These are phyloP conservation scores for Leccinellum luteum DNA, from an alignment of 768 basidiomycete genomes.

Conservation along the genomic window DNA sequence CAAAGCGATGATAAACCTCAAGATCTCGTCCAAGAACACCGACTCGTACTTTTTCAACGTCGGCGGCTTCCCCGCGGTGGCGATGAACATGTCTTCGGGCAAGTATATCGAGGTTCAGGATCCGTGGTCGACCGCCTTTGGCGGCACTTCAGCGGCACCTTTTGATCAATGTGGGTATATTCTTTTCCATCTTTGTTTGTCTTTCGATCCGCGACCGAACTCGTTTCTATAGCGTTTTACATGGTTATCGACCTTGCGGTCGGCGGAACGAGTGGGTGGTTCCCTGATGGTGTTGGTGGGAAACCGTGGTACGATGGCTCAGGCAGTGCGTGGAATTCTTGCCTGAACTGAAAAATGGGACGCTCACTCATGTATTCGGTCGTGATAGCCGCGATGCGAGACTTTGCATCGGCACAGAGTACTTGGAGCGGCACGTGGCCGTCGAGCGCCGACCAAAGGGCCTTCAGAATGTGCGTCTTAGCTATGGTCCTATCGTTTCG, in stretches of 20 bases:
- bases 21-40: slow-evolving; percentile 39
- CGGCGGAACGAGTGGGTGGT: slow-evolving; percentile 70
- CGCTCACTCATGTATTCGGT: slow-evolving; percentile 3
- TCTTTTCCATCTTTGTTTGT: neutral
- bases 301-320: slow-evolving; percentile 61
- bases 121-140: slow-evolving; percentile 46
- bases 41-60: slow-evolving; percentile 51
- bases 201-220: neutral
- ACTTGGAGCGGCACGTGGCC: slow-evolving; percentile 82
- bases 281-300: slow-evolving; percentile 50
- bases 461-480: slow-evolving; percentile 59
- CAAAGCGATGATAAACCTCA: slow-evolving; percentile 48
- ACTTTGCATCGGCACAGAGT: slow-evolving; percentile 58
- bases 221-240: slow-evolving; percentile 62
- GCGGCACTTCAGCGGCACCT: slow-evolving; percentile 46
- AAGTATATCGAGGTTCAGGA: slow-evolving; percentile 41
- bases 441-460: slow-evolving; percentile 52
- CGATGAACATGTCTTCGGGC: slow-evolving; percentile 40
- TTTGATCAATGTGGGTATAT: slow-evolving; percentile 33
- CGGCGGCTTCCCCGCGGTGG: slow-evolving; percentile 50
- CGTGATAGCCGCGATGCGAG: slow-evolving; percentile 58
- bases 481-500: no score
- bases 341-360: slow-evolving; percentile 13
- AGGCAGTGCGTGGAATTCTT: slow-evolving; percentile 37
- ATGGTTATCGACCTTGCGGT: slow-evolving; percentile 77